Evolutionary conservation across 2,329 filamentous ascomycete genomes (phyloP), one percentile per base, ranked within the genome.

Genomic region (Cucurbitaria berberidis): DNA sequence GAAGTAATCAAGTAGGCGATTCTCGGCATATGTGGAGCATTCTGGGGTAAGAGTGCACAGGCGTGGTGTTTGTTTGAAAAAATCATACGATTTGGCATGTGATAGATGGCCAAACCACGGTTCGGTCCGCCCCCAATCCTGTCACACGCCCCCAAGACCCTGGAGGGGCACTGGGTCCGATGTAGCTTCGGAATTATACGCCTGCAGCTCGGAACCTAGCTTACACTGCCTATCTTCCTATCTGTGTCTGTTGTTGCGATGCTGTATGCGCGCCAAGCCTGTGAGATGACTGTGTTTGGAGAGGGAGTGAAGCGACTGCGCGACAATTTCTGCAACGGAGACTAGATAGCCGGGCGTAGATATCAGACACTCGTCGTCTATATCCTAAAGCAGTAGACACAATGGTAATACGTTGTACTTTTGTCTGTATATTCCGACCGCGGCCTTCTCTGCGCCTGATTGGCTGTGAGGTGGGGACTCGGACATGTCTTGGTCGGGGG

Each of bases 21-120:
- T n/a, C n/a, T n/a, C n/a, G n/a, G n/a, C n/a, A n/a, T n/a, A n/a
- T n/a, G 30, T 34, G 30, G 30, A n/a, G 15, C 24, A 39, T 19
- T 8, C 19, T 39, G 36, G 36, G 36, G 36, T 39, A 39, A 38
- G 18, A 22, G 40, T 50, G 50, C 53, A 45, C 47, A 50, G 48
- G 55, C 47, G 53, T 46, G 46, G 49, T 26, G 50, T 44, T 42
- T 5, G 44, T 48, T 51, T 47, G 57, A 42, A 35, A 61, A 59
- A 63, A 66, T 71, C 67, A 62, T 71, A 70, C 64, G 68, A 70
- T 66, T 67, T n/a, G n/a, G n/a, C n/a, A n/a, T n/a, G 51, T 66
- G 48, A 64, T 65, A n/a, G n/a, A n/a, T n/a, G n/a, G 62, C 65
- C 59, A 64, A 59, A 55, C 30, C 15, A 47, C 47, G 45, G 45